Evolutionary conservation across 768 basidiomycete genomes (phyloP).

Genomic region (Naganishia friedmannii): DNA sequence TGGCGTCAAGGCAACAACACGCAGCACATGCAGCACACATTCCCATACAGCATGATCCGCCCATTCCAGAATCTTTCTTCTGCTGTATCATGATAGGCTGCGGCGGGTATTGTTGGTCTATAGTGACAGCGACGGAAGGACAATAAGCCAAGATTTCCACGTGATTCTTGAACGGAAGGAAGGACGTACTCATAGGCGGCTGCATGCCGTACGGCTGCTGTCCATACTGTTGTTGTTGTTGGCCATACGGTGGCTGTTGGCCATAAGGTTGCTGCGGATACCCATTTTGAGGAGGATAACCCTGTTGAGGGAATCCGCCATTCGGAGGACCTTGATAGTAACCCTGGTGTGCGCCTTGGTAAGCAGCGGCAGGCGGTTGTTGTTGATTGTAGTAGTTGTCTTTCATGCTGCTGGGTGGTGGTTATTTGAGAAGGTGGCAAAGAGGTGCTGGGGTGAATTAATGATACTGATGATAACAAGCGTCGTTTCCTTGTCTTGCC

Average conservation of each 20-base stretch:
- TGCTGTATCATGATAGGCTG: conserved; percentile 21
- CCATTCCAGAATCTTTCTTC: not conserved
- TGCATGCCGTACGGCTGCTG: conserved; percentile 23
- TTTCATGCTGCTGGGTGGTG: not conserved
- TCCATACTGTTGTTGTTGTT: not conserved
- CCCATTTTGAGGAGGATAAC: conserved; percentile 3
- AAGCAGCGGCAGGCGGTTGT: not conserved
- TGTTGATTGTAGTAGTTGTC: not conserved
- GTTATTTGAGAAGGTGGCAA: no score
- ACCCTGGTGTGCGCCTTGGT: conserved; percentile 16
- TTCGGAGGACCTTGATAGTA: conserved; percentile 6
- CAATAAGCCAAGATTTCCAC: not conserved
- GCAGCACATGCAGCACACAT: conserved; percentile 20
- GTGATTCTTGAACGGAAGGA: not conserved
- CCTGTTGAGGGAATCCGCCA: conserved; percentile 6
- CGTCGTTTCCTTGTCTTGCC: no score
- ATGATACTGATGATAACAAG: no score
- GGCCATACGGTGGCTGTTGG: conserved; percentile 10
- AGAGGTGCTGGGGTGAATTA: not conserved
- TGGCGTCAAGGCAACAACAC: conserved; percentile 13
- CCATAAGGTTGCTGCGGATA: conserved; percentile 16
- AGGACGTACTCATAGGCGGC: conserved; percentile 10
- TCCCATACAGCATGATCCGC: conserved; percentile 3
- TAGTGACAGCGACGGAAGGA: not conserved
- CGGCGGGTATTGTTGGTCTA: conserved; percentile 19